Base-by-base conservation (phyloP, 805 yeast genomes). In the Candida stauntonica region DNA sequence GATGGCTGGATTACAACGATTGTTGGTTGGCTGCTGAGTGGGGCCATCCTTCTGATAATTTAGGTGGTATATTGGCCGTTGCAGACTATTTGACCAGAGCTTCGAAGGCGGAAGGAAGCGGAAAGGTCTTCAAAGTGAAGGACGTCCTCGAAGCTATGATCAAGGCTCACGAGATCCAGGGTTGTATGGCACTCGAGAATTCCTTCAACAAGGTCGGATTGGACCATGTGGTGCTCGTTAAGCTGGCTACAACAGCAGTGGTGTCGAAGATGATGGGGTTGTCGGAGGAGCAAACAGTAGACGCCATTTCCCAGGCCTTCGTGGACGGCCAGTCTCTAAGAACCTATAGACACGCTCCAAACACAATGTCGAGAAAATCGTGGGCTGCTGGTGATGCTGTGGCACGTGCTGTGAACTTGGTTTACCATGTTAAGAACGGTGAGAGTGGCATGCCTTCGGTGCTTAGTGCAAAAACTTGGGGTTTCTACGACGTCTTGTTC, bases 301-400 rank as follows among this genome's bases (percentile, higher is more conserved):
- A 68, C 45, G 79, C 79, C 17, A 38, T 76, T 5, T 73, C 80
- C 5, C 81, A 76, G 44, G 80, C 81, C 7, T 75, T 75, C 59
- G 79, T 68, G 20, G 82, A 76, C 56, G 81, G 81, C 21, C 79
- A 73, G 47, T 50, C 77, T 4, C 60, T 76, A 43, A 67, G 82
- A 57, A 77, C 81, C 21, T 76, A 76, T 52, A 70, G 82, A 52
- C 82, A 76, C 52, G 77, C 81, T 8, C 81, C 82, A 45, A 76
- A 76, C 58, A 77, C 81, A 36, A 75, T 75, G 60, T 70, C 78
- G 7, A 67, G 81, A 53, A 76, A 76, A 60, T 75, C 80, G 2
- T 76, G 82, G 82, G 82, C 82, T 19, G 82, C 82, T 12, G 82
- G 81, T 42, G 81, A 76, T 50, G 81, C 81, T 11, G 70, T 69